Percentiles rank a stretch among this genome's conserved stretches.
phyloP scores from a whole-genome alignment of 1,284 basidiomycete species.

The Naganishia liquefaciens region DNA sequence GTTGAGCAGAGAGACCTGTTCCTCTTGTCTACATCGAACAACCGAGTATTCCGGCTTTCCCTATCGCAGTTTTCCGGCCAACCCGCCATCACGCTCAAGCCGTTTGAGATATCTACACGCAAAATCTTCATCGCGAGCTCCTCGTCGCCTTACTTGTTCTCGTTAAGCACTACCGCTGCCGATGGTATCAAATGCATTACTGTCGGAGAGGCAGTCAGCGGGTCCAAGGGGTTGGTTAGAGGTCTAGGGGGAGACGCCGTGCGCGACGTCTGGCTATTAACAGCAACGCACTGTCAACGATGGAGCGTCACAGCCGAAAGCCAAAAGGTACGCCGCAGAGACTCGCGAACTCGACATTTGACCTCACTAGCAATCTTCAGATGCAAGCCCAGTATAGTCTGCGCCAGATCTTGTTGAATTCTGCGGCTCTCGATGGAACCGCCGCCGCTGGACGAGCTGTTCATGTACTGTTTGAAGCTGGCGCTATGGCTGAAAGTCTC shows the following conservation, averaged over 20 bases:
- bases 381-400: conserved; percentile 11
- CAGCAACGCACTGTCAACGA: conserved; percentile 17
- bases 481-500: background rate
- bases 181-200: conserved; percentile 7
- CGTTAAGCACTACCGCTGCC: background rate
- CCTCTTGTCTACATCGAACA: conserved; percentile 12
- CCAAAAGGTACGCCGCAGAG: conserved; percentile 12
- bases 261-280: conserved; percentile 26
- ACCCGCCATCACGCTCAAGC: conserved; percentile 12
- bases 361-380: background rate
- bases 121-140: conserved; percentile 18
- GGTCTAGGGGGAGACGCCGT: conserved; percentile 9
- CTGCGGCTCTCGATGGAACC: background rate
- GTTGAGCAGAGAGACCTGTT: conserved; percentile 11
- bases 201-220: conserved; percentile 14
- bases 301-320: conserved; percentile 24
- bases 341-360: too few relatives aligned
- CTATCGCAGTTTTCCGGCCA: conserved; percentile 14
- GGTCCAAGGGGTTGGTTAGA: conserved; percentile 8
- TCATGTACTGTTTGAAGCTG: background rate
- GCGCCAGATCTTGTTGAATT: conserved; percentile 17
- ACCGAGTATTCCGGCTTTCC: conserved; percentile 14
- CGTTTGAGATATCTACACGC: conserved; percentile 18
- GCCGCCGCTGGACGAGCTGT: background rate
- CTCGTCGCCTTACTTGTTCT: conserved; percentile 11